Base-by-base conservation (phyloP, 768 basidiomycete genomes). In the Naganishia kalamii region DNA sequence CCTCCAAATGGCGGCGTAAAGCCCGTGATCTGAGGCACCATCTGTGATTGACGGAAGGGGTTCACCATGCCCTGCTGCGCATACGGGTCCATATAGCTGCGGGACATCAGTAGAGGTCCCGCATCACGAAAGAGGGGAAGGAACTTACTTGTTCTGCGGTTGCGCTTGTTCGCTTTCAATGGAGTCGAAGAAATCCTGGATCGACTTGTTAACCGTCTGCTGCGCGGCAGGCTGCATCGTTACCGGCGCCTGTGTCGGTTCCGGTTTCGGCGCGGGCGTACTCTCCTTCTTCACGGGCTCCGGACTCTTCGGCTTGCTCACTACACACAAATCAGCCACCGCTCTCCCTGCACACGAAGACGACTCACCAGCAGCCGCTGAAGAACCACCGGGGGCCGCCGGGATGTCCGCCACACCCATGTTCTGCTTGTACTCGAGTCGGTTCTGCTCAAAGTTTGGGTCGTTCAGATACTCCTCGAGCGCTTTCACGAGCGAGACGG, bases 391-490 rank as follows among this genome's bases (percentile, higher is more conserved):
- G 27, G 75, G 69, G 74, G 59, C 33, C 25, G 59, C 35, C 8
- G 65, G 65, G 23, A 54, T 76, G 66, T 89, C 88, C 2, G 84
- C 83, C 3, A 84, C 81, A 5, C 82, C 83, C 77, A 89, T 90
- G 76, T 86, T 90, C 25, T 86, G 81, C 79, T 84, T 92, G 80
- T 99, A 97, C 73, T 98, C 96, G 10, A 88, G 80, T 67, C 94
- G 81, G 77, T 97, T 98, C 78, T 90, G 87, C 77, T 98, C 96
- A 70, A 99, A 99, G 73, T 92, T 92, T 25, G 93, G 89, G 78
- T 99, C 96, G 63, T 90, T 87, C 57, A 99, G 82, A 75, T 98
- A 99, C 73, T 98, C 94, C 75, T 98, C 89, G 32, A 99, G 83
- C 21, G 96, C 86, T 37, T 87, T 87, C 6, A 89, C 94, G n/a